Base-by-base conservation (phyloP, 371 early-diverging fungal species). In the Lichtheimia ornata region DNA sequence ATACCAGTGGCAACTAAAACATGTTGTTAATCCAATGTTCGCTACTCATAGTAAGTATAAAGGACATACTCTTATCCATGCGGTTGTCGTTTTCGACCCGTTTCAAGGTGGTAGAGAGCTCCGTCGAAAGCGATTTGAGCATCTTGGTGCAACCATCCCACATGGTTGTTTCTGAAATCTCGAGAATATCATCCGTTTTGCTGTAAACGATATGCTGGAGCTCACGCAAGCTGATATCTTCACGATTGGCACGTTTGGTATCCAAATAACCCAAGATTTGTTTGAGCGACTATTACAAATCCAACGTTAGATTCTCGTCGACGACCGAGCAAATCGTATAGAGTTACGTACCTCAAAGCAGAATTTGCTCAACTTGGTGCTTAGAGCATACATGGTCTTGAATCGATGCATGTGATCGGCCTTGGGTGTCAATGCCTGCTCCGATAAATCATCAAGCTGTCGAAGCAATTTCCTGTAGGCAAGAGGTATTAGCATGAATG, bases 361-460 rank as follows among this genome's bases (percentile, higher is more conserved):
- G 61, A 79, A 81, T 25, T 54, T 68, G 18, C 82, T 72, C 22
- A 87, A 53, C 53, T 84, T 85, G 12, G 74, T 70, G 56, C 84
- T 84, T 14, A 79, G 67, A 3, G 72, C 61, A 58, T 81, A 79
- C 15, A 81, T 66, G n/a, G 73, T 85, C 45, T 69, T 77, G 68
- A 86, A 85, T 35, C 81, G 72, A 22, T 80, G 63, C 27, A 78
- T 63, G 43, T 77, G 71, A 50, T 84, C 86, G 0, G 82, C 68
- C 59, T 82, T 84, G 25, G 84, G 62, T n/a, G 78, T 77, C 17
- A 84, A 63, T 4, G 81, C 79, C 52, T 85, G 77, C 13, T 84
- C 84, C 12, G 74, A 71, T 22, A 91, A 66, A 53, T 91, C 92
- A 25, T 82, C 84, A n/a, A 91, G 61, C 44, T 87, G 83, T 25